Base-by-base conservation (phyloP, 2,329 filamentous ascomycete species). In the Trichoderma harzianum region DNA sequence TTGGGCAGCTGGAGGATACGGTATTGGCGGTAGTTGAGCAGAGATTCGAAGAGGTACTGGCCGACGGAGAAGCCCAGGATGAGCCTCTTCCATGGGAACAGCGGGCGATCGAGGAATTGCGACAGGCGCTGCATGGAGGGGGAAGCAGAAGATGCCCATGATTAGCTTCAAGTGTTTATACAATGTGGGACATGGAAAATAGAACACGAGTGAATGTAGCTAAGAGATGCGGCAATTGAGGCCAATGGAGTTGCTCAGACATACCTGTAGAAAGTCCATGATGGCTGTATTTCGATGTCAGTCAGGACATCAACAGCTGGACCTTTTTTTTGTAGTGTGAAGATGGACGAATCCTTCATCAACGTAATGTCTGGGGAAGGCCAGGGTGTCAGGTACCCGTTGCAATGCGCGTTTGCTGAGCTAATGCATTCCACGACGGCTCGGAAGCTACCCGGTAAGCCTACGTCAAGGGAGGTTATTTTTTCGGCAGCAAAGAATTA, bases 81-180 rank as follows among this genome's bases (percentile, higher is more conserved):
- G 78, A 99, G 90, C 81, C 90, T 92, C 89, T 98, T 99, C 96
- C 96, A 99, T 70, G 96, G 95, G 85, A 98, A 97, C 79, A 93
- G 86, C 72, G 95, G 95, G 79, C 93, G 90, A 86, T 99, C 96
- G 78, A 98, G 91, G 82, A 92, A 91, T 82, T 89, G 90, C 80
- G 94, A 93, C 76, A 98, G 90, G 85, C 88, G 88, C 89, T 91
- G 79, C 62, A n/a, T n/a, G 63, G 43, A 30, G 28, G 39, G n/a
- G 24, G 60, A 47, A 39, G 36, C 36, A 39, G 14, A 21, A 34
- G 36, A 55, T 7, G 43, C 18, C 10, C 51, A 43, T 16, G 32
- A 53, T 70, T 47, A 67, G 68, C 28, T 68, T 3, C n/a, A 51
- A n/a, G 2, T 28, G 10, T 24, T 43, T 36, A 34, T 55, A n/a